A percentile compares a stretch with the other conserved stretches of the same genome.
phyloP scores from a whole-genome alignment of 495 filamentous ascomycete species.

The Penicillium mononematosum region DNA sequence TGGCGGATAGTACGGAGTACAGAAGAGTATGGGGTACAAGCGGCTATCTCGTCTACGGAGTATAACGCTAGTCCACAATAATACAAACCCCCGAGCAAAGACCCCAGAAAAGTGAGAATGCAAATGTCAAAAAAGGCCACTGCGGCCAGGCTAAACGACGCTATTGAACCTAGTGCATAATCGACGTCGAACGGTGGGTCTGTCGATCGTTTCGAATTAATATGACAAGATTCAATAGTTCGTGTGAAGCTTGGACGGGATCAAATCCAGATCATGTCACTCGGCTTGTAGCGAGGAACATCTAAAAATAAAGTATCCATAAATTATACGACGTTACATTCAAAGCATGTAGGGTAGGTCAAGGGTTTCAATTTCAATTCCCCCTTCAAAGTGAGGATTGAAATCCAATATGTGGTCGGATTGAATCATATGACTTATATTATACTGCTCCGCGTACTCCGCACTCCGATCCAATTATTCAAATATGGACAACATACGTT shows the following conservation, averaged over 20 bases:
- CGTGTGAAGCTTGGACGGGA: conserved; percentile 1
- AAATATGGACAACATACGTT: background rate
- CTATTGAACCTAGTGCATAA: conserved; percentile 25
- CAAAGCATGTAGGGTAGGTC: background rate
- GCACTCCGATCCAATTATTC: background rate
- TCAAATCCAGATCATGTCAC: background rate
- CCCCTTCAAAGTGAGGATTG: background rate
- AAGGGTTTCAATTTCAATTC: background rate
- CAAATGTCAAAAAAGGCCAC: conserved; percentile 12
- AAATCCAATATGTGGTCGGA: background rate
- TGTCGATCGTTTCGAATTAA: conserved; percentile 16
- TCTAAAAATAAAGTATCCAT: background rate
- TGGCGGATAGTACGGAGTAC: no score
- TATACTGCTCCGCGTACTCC: background rate
- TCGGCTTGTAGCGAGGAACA: background rate
- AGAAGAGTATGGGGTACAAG: background rate
- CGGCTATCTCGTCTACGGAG: conserved; percentile 3
- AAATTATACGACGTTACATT: background rate
- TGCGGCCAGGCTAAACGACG: conserved; percentile 12
- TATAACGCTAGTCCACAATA: background rate
- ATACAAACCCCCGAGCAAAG: conserved; percentile 7
- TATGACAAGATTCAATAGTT: conserved; percentile 23
- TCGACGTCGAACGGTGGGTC: conserved; percentile 22
- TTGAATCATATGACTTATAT: background rate
- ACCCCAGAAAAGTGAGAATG: conserved; percentile 9